Evolutionary conservation across 768 basidiomycete genomes (phyloP), one percentile per base, ranked within the genome.

Genomic region (Xerocomellus intermedius): DNA sequence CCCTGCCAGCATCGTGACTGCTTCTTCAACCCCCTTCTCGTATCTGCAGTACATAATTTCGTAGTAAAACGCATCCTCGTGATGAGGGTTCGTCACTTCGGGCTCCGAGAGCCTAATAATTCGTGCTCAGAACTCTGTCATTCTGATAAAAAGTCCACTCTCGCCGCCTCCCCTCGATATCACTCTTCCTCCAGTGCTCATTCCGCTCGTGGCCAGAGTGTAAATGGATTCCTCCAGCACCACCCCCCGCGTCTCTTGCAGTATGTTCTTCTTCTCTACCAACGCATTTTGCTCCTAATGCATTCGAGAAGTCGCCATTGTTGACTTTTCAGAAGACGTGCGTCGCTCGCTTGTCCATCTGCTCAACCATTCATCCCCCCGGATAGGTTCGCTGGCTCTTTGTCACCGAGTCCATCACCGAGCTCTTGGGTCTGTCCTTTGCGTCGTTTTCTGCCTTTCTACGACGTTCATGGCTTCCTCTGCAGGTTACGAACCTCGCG

Each of bases 281-380:
- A n/a, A 9, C n/a, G 16, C 17, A 24, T 21, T 30, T 5, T 16
- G 17, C n/a, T 14, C 37, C 59, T 69, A 21, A 70, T 36, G 17
- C 32, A 13, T 21, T 13, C 22, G 46, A 22, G 8, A 64, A 90
- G 89, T 91, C 56, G 87, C 83, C 19, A 91, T 91, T 62, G 84
- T 89, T 48, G 89, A 92, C 71, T 90, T 91, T 70, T 83, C 86
- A 4, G 80, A 86, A 71, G 79, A 89, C 71, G 87, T 87, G 64
- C 61, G 69, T 60, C 45, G 17, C 32, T 56, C 48, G 22, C 30
- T 44, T 19, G 16, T 35, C 17, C 16, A 5, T 54, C 16, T 48
- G 41, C 22, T 26, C 48, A 9, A 5, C 9, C 21, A 12, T 39
- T 55, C 48, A 54, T 59, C 48, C 42, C 28, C 17, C 50, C 37